Conservation (phyloP, 1,139 yeast species). For the Saccharomyces hybrid region DNA sequence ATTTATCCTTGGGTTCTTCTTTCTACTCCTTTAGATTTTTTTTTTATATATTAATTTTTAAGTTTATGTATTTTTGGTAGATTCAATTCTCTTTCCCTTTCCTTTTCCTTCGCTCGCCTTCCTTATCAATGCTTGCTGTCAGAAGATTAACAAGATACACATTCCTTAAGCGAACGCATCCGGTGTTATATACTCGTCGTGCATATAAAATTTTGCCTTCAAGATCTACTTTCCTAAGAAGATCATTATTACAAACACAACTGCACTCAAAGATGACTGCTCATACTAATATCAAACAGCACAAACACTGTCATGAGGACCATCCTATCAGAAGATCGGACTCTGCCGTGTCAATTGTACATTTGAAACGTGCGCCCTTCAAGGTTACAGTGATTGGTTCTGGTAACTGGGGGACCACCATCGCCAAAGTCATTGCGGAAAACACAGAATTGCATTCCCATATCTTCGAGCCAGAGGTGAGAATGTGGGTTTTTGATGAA, state of each 20-base stretch:
- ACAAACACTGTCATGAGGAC: background rate
- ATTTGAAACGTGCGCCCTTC: conserved; percentile 36
- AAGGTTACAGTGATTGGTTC: conserved; percentile 50
- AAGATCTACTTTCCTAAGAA: background rate
- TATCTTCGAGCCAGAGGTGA: conserved; percentile 58
- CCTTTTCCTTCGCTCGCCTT: background rate
- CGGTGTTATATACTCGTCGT: background rate
- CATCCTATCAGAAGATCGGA: conserved; percentile 8
- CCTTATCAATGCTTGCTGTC: background rate
- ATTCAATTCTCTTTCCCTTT: background rate
- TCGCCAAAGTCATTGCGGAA: conserved; percentile 87
- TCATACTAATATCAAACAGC: background rate
- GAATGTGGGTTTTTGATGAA: conserved; percentile 95
- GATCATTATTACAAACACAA: background rate
- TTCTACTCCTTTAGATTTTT: background rate
- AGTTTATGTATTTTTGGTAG: background rate
- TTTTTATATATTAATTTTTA: background rate
- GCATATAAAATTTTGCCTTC: background rate
- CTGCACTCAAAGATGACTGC: background rate
- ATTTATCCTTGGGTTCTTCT: background rate
- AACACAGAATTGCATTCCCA: conserved; percentile 62
- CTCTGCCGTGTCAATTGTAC: conserved; percentile 9
- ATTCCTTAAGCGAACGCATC: conserved; percentile 1
- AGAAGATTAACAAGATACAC: background rate
- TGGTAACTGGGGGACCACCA: conserved; percentile 91